A percentile compares a stretch with the other conserved stretches of the same genome.
Evolutionary conservation across 805 yeast genomes (phyloP).

Genomic region (Clavispora asparagi): DNA sequence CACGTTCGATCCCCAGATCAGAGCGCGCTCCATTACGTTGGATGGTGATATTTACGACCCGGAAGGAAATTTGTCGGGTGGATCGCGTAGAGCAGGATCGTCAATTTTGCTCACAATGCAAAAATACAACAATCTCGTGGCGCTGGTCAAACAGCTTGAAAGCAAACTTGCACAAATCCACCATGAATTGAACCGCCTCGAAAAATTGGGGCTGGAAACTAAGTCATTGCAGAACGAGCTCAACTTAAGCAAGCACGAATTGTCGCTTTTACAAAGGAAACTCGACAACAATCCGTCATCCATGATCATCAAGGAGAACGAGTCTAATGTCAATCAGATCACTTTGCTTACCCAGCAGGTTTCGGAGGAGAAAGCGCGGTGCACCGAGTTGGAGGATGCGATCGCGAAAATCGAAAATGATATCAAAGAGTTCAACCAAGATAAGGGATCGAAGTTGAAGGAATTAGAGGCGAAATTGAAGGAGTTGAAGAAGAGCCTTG

Average conservation of each 20-base stretch:
- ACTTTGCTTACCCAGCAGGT: slow-evolving; percentile 35
- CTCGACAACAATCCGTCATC: slow-evolving; percentile 54
- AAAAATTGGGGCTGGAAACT: slow-evolving; percentile 44
- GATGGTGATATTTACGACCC: slow-evolving; percentile 97
- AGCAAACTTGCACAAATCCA: slow-evolving; percentile 37
- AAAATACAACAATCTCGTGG: slow-evolving; percentile 46
- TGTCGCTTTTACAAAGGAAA: slow-evolving; percentile 50
- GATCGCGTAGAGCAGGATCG: slow-evolving; percentile 62
- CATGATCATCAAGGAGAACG: slow-evolving; percentile 47
- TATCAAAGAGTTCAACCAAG: slow-evolving; percentile 70
- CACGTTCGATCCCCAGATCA: slow-evolving; percentile 79
- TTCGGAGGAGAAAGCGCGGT: slow-evolving; percentile 23
- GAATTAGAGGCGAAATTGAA: slow-evolving; percentile 52
- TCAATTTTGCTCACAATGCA: slow-evolving; percentile 64
- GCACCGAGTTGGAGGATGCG: slow-evolving; percentile 34
- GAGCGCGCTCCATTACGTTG: slow-evolving; percentile 78
- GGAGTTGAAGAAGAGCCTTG: slow-evolving; percentile 28
- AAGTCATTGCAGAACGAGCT: slow-evolving; percentile 53
- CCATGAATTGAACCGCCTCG: slow-evolving; percentile 37
- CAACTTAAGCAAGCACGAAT: slow-evolving; percentile 53
- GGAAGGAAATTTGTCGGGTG: slow-evolving; percentile 92
- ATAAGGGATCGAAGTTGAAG: slow-evolving; percentile 76
- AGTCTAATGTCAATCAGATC: slow-evolving; percentile 43
- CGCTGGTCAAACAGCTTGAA: slow-evolving; percentile 37
- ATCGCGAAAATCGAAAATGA: slow-evolving; percentile 61